A percentile compares a stretch with the other conserved stretches of the same genome.
phyloP scores from a whole-genome alignment of 306 rosid species.

The Pueraria montana region DNA sequence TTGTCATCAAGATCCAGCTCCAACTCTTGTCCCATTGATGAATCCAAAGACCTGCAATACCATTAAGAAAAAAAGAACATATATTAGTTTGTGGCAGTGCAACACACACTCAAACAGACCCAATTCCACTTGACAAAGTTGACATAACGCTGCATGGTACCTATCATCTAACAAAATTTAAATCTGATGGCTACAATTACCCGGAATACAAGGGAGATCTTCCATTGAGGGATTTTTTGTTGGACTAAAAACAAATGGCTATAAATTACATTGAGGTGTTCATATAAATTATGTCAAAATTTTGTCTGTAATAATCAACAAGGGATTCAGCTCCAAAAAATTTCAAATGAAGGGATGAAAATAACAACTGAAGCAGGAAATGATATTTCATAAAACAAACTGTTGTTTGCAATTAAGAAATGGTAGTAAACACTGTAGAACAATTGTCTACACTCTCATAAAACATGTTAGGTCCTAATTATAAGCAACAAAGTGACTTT shows the following conservation, averaged over 20 bases:
- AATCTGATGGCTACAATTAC: slow-evolving; percentile 21
- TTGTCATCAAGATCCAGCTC: slow-evolving; percentile 64
- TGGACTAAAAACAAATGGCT: slow-evolving; percentile 14
- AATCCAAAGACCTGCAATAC: slow-evolving; percentile 60
- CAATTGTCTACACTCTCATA: slow-evolving; percentile 19
- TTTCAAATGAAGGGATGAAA: slow-evolving; percentile 31
- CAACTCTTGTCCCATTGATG: slow-evolving; percentile 76
- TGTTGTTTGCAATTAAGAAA: slow-evolving; percentile 17
- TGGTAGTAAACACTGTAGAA: slow-evolving; percentile 29
- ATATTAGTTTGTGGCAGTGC: slow-evolving; percentile 42
- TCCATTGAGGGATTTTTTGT: slow-evolving; percentile 39
- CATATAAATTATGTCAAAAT: slow-evolving; percentile 15
- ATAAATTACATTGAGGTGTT: slow-evolving; percentile 29
- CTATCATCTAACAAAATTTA: slow-evolving; percentile 25
- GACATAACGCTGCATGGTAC: slow-evolving; percentile 26
- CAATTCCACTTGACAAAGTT: slow-evolving; percentile 15
- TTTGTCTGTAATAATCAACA: slow-evolving; percentile 19
- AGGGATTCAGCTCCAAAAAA: slow-evolving; percentile 5
- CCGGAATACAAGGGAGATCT: slow-evolving; percentile 28
- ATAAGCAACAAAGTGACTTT: no score
- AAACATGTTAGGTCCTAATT: no score
- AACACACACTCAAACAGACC: slow-evolving; percentile 15
- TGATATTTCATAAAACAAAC: not conserved
- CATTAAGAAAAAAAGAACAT: not conserved
- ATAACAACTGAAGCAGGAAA: slow-evolving; percentile 43